These are phyloP conservation scores for Entomortierella chlamydospora DNA, from an alignment of 192 early-diverging fungal species.

Conservation along the genomic window DNA sequence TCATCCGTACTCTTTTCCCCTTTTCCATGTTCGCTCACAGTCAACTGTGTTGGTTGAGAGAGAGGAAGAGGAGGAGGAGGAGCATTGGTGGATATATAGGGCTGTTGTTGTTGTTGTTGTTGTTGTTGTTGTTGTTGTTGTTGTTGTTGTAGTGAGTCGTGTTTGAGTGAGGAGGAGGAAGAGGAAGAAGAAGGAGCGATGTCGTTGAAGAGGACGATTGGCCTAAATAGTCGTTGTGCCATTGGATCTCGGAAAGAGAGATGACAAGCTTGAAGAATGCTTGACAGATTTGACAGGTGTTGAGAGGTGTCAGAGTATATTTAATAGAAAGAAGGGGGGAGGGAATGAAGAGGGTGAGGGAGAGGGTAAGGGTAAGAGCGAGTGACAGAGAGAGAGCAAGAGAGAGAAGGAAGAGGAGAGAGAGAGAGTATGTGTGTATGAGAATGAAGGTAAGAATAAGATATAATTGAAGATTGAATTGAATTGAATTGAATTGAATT, in stretches of 20 bases:
- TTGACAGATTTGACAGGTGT: not conserved
- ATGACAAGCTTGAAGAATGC: not conserved
- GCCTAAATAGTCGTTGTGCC: constrained; percentile 18
- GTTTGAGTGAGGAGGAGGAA: not conserved
- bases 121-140: too few relatives aligned
- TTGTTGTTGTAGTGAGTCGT: not conserved
- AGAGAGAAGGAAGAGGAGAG: constrained; percentile 2
- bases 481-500: too few relatives aligned
- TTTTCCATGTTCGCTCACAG: too few relatives aligned
- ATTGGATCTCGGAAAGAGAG: constrained; percentile 3
- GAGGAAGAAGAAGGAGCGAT: constrained; percentile 1
- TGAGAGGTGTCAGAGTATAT: too few relatives aligned
- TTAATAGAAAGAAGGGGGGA: not conserved
- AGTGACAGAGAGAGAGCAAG: not conserved
- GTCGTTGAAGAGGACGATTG: constrained; percentile 45
- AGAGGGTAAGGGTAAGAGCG: too few relatives aligned
- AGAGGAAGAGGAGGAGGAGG: too few relatives aligned
- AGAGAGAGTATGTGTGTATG: too few relatives aligned
- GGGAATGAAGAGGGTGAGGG: not conserved
- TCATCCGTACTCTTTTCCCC: not conserved
- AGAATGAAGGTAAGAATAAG: too few relatives aligned
- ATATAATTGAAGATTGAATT: too few relatives aligned
- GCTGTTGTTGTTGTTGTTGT: too few relatives aligned
- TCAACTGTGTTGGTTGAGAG: too few relatives aligned
- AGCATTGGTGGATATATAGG: not conserved